Base-by-base conservation (phyloP, 2,329 filamentous ascomycete genomes). In the Ophiosphaerella korrae region DNA sequence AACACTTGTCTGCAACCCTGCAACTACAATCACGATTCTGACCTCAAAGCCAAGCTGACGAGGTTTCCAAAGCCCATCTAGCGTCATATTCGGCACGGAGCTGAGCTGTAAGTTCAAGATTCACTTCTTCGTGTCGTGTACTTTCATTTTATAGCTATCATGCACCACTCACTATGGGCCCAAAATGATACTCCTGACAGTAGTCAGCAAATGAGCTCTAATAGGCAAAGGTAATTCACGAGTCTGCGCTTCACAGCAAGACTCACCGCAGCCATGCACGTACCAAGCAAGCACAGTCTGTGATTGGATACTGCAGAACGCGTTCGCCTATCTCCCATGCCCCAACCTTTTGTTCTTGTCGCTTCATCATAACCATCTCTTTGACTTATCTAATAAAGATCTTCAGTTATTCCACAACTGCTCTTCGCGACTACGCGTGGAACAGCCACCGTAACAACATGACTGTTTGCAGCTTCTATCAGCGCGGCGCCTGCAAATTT, bases 401-500 rank as follows among this genome's bases (percentile, higher is more conserved):
- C 42, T 12, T 13, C 31, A 68, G 63, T 47, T 39, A 52, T 34
- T 52, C 55, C 21, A 45, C 45, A 39, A 33, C 38, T 1, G 35
- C 53, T 42, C 7, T 14, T n/a, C 7, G 38, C 39, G 14, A 33
- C 12, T 32, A 38, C 3, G 13, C 21, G 23, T 21, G 45, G 11
- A 5, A 35, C 23, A 18, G 31, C 42, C 42, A 48, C 35, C 23
- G 23, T 18, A 16, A 37, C 42, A 44, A 46, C 37, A 75, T 79
- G 78, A 64, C 68, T 26, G 67, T 88, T 48, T 90, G 88, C 77
- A 80, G 74, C 57, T 90, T 83, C 70, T 90, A 80, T 65, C 80
- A 82, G 67, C 80, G 86, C 68, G 86, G 86, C 37, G 79, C 78
- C 55, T 91, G 88, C 77, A 83, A 77, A 64, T 85, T 82, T 67